phyloP scores from a whole-genome alignment of 2,329 filamentous ascomycete species.

The Claviceps pazoutovae region DNA sequence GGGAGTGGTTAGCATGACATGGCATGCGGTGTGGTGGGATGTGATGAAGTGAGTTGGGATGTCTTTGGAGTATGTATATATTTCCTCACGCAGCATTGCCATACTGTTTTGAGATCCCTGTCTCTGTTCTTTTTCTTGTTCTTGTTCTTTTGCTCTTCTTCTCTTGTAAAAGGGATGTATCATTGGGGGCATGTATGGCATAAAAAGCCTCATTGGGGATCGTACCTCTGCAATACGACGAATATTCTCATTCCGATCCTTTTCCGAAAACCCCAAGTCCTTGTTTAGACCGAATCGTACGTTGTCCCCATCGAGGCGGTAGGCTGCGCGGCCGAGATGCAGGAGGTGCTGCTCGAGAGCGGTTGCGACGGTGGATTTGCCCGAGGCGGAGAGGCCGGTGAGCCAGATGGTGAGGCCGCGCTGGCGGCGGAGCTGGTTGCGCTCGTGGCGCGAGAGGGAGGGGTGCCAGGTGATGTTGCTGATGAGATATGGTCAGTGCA shows the following conservation, averaged over 20 bases:
- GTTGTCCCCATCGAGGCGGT: slow-evolving; percentile 96
- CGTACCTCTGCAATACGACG: slow-evolving; percentile 73
- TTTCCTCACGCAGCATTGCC: no score
- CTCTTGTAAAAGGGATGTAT: background rate
- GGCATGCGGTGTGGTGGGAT: no score
- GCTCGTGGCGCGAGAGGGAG: slow-evolving; percentile 65
- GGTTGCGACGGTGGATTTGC: slow-evolving; percentile 93
- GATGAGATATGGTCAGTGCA: slow-evolving; percentile 1
- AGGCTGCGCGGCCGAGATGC: slow-evolving; percentile 67
- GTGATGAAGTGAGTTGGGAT: no score
- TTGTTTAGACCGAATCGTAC: slow-evolving; percentile 97
- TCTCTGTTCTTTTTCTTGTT: no score
- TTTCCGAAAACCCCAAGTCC: slow-evolving; percentile 86
- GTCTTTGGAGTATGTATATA: background rate
- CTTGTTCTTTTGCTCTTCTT: background rate
- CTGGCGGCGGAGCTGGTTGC: slow-evolving; percentile 63
- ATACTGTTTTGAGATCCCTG: no score
- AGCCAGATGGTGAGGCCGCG: slow-evolving; percentile 94
- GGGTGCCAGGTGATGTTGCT: slow-evolving; percentile 90
- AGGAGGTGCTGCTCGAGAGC: slow-evolving; percentile 95
- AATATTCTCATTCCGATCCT: slow-evolving; percentile 95
- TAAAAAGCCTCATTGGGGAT: background rate
- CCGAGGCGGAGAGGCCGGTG: slow-evolving; percentile 87
- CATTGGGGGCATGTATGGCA: background rate
- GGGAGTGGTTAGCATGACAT: background rate